Base-by-base conservation (phyloP, 345 rosid species). In the Brassica nigra region DNA sequence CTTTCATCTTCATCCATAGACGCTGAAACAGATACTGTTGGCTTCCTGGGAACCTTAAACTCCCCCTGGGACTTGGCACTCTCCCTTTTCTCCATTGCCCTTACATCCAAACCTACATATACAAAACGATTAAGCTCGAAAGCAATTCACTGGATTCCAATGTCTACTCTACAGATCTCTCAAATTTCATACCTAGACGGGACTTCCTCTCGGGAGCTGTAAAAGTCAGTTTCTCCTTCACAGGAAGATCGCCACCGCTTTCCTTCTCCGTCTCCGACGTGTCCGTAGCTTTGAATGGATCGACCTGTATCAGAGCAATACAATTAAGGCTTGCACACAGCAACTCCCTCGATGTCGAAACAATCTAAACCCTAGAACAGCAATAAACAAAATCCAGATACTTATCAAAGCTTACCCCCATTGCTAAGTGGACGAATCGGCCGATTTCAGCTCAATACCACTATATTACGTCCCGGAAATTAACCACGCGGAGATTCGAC, bases 41-140 rank as follows among this genome's bases (percentile, higher is more conserved):
- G 44, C 70, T 83, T 89, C 68, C 44, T 87, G 1, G 95, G 95
- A 55, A 90, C 90, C 87, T 89, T 90, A 77, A 90, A 90, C 65
- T 80, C 85, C 49, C 80, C 86, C 68, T 84, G 80, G 6, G 54
- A 61, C 61, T 73, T 80, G 42, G 83, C 39, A 67, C 33, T 79
- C 75, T 73, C 87, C 37, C 85, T 83, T 80, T 87, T 89, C 78
- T 87, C 92, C n/a, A 27, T 80, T 8, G 87, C 86, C 63, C 83
- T 81, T 16, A 34, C 84, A 78, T 86, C 88, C 80, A 88, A 59
- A 20, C 87, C 87, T 85, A 74, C 65, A 52, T 6, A 39, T 28
- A 16, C 37, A 63, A 64, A 71, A 71, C 31, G 44, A 34, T 29
- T 6, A 69, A 62, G 15, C 74, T 31, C 42, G 42, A 36, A 36